Conservation (phyloP, 768 basidiomycete genomes). For the Cystofilobasidium bisporidii region DNA sequence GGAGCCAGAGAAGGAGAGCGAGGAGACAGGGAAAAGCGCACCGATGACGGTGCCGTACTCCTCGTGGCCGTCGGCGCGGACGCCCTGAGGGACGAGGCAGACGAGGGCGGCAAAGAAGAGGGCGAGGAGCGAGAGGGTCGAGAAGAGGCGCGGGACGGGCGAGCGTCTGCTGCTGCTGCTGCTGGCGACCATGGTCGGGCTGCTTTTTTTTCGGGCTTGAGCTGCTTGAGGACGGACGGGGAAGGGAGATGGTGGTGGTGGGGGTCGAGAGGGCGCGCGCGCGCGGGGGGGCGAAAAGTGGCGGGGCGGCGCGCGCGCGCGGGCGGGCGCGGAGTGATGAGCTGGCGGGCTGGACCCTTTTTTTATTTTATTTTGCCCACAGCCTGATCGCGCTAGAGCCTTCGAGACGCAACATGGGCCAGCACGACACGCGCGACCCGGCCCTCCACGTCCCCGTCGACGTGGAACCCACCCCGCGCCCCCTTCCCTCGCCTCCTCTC, state of each 20-base stretch:
- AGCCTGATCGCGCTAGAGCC: no score
- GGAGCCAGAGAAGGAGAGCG: neutral
- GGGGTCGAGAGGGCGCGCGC: constrained; percentile 24
- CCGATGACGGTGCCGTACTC: constrained; percentile 91
- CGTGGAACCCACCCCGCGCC: no score
- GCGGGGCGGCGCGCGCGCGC: no score
- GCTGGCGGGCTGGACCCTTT: no score
- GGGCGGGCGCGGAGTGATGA: no score
- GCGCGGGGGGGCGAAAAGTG: neutral
- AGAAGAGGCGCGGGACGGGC: constrained; percentile 1
- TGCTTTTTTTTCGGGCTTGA: neutral
- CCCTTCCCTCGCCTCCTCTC: no score
- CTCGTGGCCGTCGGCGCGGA: constrained; percentile 56
- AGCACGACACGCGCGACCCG: no score
- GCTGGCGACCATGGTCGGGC: neutral
- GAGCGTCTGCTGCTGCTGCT: neutral
- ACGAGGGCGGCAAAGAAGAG: constrained; percentile 54
- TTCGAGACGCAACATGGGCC: no score
- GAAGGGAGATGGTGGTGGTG: constrained; percentile 50
- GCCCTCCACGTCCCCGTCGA: no score
- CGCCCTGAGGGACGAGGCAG: constrained; percentile 57
- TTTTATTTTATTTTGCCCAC: no score
- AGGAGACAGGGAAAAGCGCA: constrained; percentile 30
- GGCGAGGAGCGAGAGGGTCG: constrained; percentile 40
- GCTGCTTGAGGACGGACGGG: constrained; percentile 10